These are phyloP conservation scores for Zizania latifolia DNA, from an alignment of 176 grass and related monocot species.

Conservation along the genomic window DNA sequence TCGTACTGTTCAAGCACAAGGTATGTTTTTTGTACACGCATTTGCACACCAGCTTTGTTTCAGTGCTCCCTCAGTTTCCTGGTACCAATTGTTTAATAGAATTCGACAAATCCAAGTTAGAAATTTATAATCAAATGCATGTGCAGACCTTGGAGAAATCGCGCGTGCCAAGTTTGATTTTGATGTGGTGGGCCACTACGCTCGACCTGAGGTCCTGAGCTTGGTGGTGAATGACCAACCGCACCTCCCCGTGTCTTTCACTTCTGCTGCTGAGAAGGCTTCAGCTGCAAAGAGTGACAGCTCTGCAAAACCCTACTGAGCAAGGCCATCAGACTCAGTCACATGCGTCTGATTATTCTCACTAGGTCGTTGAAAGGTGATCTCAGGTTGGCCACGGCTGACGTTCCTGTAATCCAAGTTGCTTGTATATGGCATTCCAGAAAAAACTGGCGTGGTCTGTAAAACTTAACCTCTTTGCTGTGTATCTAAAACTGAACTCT, in stretches of 20 bases:
- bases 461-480: background rate
- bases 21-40: background rate
- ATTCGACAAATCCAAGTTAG: background rate
- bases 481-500: background rate
- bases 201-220: conserved; percentile 80
- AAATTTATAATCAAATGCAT: background rate
- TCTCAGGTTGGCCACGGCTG: background rate
- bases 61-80: background rate
- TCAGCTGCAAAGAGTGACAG: background rate
- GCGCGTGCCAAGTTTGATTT: conserved; percentile 88
- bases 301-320: conserved; percentile 11
- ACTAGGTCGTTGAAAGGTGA: background rate
- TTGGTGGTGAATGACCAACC: conserved; percentile 70
- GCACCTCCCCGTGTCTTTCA: conserved; percentile 65
- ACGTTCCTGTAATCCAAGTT: background rate
- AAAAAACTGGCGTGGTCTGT: background rate
- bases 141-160: conserved; percentile 80
- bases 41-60: background rate
- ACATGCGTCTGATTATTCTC: background rate
- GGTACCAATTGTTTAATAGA: background rate
- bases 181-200: conserved; percentile 87
- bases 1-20: background rate
- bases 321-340: background rate
- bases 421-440: background rate
- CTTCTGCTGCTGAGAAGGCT: conserved; percentile 33